Evolutionary conservation across 2,329 filamentous ascomycete genomes (phyloP).

Genomic region (Ceratocystis papillata): DNA sequence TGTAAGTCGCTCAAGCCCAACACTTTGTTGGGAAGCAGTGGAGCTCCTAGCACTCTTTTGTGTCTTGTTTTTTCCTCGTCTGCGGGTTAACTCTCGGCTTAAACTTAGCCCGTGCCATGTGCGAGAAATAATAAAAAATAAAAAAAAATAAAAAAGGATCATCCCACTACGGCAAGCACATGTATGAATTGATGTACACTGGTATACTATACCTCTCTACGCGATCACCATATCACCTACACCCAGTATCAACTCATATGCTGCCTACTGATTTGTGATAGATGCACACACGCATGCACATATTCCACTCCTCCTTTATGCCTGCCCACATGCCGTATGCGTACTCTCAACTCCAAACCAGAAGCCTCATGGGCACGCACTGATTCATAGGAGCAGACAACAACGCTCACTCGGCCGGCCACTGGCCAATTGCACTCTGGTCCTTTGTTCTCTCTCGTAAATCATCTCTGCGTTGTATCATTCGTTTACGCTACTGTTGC

Average conservation of each 20-base stretch:
- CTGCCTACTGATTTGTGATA: background rate
- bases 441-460: background rate
- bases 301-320: background rate
- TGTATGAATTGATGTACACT: background rate
- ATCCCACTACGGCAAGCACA: background rate
- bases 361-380: background rate
- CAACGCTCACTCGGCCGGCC: background rate
- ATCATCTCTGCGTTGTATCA: slow-evolving; percentile 5
- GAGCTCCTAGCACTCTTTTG: background rate
- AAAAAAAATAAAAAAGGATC: background rate
- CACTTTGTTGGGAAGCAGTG: slow-evolving; percentile 23
- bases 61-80: background rate
- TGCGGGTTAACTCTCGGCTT: slow-evolving; percentile 13
- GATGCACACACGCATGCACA: background rate
- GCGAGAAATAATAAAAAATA: background rate
- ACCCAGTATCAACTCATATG: background rate
- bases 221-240: too few relatives aligned
- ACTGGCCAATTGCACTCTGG: background rate
- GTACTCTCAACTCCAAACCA: slow-evolving; percentile 5
- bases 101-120: slow-evolving; percentile 14
- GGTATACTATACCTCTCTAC: too few relatives aligned
- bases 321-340: background rate
- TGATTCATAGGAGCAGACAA: slow-evolving; percentile 4
- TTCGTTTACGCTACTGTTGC: background rate
- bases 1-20: slow-evolving; percentile 5